Evolutionary conservation across 2,329 filamentous ascomycete species (phyloP).

Genomic region (Pseudopyrenochaeta lycopersici): DNA sequence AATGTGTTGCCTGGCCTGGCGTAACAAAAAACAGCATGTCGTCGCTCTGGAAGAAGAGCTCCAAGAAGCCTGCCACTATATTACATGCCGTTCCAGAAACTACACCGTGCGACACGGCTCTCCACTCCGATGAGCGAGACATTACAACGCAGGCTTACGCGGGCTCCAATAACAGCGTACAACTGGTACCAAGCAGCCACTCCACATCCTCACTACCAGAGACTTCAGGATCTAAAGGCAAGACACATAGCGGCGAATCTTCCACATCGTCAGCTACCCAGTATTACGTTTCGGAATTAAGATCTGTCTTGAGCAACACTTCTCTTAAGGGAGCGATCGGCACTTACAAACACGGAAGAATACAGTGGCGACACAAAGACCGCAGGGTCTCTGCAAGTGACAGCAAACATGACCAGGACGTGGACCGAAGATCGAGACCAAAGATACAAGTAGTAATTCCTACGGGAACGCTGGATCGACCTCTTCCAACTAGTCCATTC

Average conservation of each 20-base stretch:
- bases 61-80: slow-evolving; percentile 40
- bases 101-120: slow-evolving; percentile 28
- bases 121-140: slow-evolving; percentile 51
- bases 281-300: slow-evolving; percentile 26
- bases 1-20: slow-evolving; percentile 12
- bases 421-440: slow-evolving; percentile 33
- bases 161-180: slow-evolving; percentile 36
- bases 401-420: slow-evolving; percentile 13
- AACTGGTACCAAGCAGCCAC: slow-evolving; percentile 24
- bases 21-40: slow-evolving; percentile 27
- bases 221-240: slow-evolving; percentile 22
- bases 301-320: slow-evolving; percentile 30
- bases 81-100: slow-evolving; percentile 47
- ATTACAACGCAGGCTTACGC: slow-evolving; percentile 30
- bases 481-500: slow-evolving; percentile 40
- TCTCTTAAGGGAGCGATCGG: slow-evolving; percentile 50
- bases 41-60: slow-evolving; percentile 27
- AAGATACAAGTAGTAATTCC: slow-evolving; percentile 51
- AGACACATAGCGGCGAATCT: slow-evolving; percentile 26
- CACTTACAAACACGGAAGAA: slow-evolving; percentile 55
- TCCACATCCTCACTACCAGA: slow-evolving; percentile 24
- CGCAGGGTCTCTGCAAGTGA: slow-evolving; percentile 5
- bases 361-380: slow-evolving; percentile 50
- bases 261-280: slow-evolving; percentile 22
- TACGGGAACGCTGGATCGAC: slow-evolving; percentile 36